Conservation (phyloP, 495 filamentous ascomycete species). For the Penicillium diatomitis region DNA sequence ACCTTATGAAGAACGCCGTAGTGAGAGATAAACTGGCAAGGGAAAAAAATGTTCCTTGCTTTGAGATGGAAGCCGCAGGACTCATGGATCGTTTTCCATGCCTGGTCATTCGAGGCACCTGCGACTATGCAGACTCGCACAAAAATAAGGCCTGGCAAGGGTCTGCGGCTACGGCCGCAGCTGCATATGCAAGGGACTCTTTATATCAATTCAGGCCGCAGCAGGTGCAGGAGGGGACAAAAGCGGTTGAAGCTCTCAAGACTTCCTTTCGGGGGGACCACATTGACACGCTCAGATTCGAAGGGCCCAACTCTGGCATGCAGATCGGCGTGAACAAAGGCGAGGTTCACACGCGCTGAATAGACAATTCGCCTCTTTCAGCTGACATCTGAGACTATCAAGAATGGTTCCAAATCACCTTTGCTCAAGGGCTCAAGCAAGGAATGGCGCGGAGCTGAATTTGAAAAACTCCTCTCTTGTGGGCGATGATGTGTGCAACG, state of each 20-base stretch:
- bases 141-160: not conserved
- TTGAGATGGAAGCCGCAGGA: conserved; percentile 37
- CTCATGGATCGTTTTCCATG: conserved; percentile 29
- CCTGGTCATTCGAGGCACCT: conserved; percentile 21
- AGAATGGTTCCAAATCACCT: no score
- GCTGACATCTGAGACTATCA: no score
- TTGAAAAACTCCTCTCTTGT: no score
- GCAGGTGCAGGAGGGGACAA: not conserved
- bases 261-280: no score
- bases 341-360: no score
- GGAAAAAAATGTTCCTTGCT: conserved; percentile 25
- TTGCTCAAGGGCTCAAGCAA: no score
- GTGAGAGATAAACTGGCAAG: conserved; percentile 18
- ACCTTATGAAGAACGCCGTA: conserved; percentile 18
- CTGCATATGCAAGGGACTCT: not conserved
- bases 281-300: not conserved
- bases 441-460: no score
- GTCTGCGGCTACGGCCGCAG: not conserved
- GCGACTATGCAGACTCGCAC: conserved; percentile 7
- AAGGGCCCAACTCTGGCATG: no score
- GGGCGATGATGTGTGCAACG: no score
- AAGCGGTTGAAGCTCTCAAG: no score
- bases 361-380: no score
- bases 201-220: not conserved
- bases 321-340: no score